Conservation (phyloP, 2,329 filamentous ascomycete genomes). For the Paraphoma sp. region DNA sequence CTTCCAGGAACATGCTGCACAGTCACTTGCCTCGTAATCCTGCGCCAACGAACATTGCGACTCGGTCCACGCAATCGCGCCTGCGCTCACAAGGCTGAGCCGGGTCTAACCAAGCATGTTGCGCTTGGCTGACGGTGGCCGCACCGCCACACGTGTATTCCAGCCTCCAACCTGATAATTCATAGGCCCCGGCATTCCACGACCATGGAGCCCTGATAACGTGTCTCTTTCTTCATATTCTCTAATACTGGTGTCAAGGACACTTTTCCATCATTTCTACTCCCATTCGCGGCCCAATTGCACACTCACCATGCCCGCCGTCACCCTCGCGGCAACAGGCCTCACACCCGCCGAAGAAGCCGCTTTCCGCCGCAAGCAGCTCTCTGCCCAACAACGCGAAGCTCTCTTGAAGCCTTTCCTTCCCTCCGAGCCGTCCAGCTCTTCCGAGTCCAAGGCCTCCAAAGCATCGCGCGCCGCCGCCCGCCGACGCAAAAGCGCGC, state of each 20-base stretch:
- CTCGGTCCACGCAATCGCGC: constrained; percentile 39
- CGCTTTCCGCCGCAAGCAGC: constrained; percentile 46
- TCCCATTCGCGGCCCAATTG: background rate
- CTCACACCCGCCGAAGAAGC: constrained; percentile 36
- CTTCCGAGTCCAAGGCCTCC: constrained; percentile 18
- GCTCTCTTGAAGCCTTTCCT: constrained; percentile 60
- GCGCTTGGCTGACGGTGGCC: constrained; percentile 28
- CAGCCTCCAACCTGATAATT: constrained; percentile 24
- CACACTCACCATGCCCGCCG: background rate
- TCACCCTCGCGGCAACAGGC: constrained; percentile 44
- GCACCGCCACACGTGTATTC: constrained; percentile 40
- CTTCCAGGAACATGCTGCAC: background rate
- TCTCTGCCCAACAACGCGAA: constrained; percentile 58
- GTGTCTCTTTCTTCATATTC: constrained; percentile 6
- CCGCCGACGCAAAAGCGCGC: constrained; percentile 17
- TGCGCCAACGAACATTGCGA: constrained; percentile 21
- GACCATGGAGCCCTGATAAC: constrained; percentile 13
- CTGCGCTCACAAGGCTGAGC: constrained; percentile 38
- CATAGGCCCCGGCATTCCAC: constrained; percentile 25
- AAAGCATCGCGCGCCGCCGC: constrained; percentile 9
- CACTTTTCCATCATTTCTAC: background rate
- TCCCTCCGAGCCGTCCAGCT: constrained; percentile 50
- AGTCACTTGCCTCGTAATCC: background rate
- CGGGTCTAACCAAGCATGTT: constrained; percentile 17
- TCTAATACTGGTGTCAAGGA: background rate